Evolutionary conservation across 768 basidiomycete genomes (phyloP), one percentile per base, ranked within the genome.

Genomic region (Pulveroboletus sp.): DNA sequence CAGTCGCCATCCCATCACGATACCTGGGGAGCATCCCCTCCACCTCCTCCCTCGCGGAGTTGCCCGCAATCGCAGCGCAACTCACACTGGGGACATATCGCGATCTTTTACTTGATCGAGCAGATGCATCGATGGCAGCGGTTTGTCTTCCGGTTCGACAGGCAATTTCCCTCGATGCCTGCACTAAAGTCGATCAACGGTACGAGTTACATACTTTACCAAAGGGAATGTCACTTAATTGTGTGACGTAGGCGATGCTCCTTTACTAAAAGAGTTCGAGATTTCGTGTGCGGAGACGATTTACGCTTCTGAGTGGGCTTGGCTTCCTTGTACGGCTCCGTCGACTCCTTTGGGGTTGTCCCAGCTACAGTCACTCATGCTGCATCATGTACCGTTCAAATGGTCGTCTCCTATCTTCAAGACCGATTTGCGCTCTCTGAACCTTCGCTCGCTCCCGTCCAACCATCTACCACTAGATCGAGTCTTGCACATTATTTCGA

Each of bases 81-180:
- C 54, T 75, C 79, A 53, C 83, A 86, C 47, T 91, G 88, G 88
- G 88, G 86, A 0, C 81, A 88, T 56, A 84, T 91, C 30, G 84
- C 83, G 0, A 80, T 90, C 39, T 89, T 77, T 64, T 91, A 90
- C 62, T 68, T 91, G 18, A 81, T 84, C 2, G 80, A 86, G 57
- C 84, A 89, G 63, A 89, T 89, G 81, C 81, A 81, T 55, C 78
- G 88, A 27, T 91, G 88, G 88, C 76, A 86, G 61, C 75, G 87
- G 21, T 91, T 91, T 57, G 77, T 89, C 10, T 89, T 91, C 59
- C 73, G 83, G 37, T 90, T 87, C 57, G 86, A 89, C 60, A 84
- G 80, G 63, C 83, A 83, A 31, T 89, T 89, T 65, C 69, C 80
- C 15, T 87, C 86, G 4, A 78, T 89, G 70, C 72, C 74, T 50